Evolutionary conservation across 2,329 filamentous ascomycete species (phyloP), one percentile per base, ranked within the genome.

Genomic region (Amauroascus niger): DNA sequence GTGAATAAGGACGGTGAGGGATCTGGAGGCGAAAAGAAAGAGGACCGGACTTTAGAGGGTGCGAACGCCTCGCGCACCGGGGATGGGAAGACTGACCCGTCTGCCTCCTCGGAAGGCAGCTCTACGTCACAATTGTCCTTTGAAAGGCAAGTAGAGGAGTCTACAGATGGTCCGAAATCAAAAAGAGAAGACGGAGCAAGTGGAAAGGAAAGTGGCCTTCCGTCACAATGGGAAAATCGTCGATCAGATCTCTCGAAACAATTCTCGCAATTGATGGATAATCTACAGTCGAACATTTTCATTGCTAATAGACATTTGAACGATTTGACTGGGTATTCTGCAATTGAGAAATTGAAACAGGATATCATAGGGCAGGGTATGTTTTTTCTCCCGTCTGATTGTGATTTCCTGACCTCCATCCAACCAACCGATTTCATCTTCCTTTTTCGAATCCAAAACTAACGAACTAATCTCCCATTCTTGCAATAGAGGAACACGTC

Each of bases 321-420:
- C 70, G 88, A 90, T 63, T 81, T 96, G 52, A 98, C 93, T 1
- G 93, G 93, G 60, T 98, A 97, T 74, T 86, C 87, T 1, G 83
- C 86, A 41, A 97, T 98, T 68, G 90, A 96, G 69, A 75, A 80
- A 22, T 80, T 98, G 61, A 94, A 95, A 67, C 72, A 75, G 8
- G 81, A 86, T 55, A 97, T 97, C 69, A 77, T 82, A 14, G 68
- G 72, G 20, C 85, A 83, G 71, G 79, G 79, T 80, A 73, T 20
- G 64, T 32, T 28, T n/a, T 44, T 28, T 47, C 54, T 33, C 9
- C 13, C 3, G 5, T 16, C 11, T 30, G 13, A 1, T 13, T n/a
- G 14, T n/a, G 7, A 4, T n/a, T 37, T n/a, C 7, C 5, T 7
- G 37, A 9, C 9, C 26, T 30, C 9, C 26, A 9, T 30, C 5